Conservation (phyloP, 352 stramenopile genomes). For the Phytophthora hybrid region DNA sequence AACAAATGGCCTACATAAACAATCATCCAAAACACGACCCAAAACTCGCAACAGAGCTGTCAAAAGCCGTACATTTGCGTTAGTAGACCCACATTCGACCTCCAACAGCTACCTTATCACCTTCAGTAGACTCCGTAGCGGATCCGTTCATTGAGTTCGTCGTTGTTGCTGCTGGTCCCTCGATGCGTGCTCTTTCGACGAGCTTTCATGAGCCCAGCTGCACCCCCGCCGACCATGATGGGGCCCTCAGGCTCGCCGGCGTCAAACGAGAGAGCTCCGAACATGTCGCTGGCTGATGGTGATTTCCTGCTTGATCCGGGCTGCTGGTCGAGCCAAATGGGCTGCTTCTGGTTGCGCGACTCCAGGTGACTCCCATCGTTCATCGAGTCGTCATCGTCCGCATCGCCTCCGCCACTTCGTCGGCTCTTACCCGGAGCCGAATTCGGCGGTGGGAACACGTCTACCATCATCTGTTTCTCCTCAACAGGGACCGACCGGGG, state of each 20-base stretch:
- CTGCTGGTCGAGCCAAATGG: slow-evolving; percentile 68
- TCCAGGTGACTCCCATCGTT: slow-evolving; percentile 48
- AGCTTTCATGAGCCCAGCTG: slow-evolving; percentile 74
- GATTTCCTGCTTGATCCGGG: slow-evolving; percentile 33
- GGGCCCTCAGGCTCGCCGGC: slow-evolving; percentile 41
- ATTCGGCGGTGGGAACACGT: slow-evolving; percentile 75
- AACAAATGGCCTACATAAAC: neutral
- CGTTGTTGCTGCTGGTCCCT: slow-evolving; percentile 56
- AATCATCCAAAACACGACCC: neutral
- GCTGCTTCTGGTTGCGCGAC: slow-evolving; percentile 39
- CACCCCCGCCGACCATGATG: slow-evolving; percentile 56
- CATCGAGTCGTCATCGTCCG: slow-evolving; percentile 38
- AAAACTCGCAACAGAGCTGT: neutral
- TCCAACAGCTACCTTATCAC: neutral
- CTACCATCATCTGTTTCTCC: slow-evolving; percentile 64
- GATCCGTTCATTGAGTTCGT: slow-evolving; percentile 28
- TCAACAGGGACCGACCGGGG: slow-evolving; percentile 73
- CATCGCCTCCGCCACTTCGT: slow-evolving; percentile 32
- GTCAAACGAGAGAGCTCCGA: slow-evolving; percentile 31
- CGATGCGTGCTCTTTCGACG: slow-evolving; percentile 63
- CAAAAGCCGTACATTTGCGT: slow-evolving; percentile 20
- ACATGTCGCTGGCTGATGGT: slow-evolving; percentile 10
- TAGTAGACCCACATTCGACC: neutral
- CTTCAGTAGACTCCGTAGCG: slow-evolving; percentile 32
- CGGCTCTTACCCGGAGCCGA: slow-evolving; percentile 71